Conservation (phyloP, 2,329 filamentous ascomycete species). For the Thielaviopsis euricoi region DNA sequence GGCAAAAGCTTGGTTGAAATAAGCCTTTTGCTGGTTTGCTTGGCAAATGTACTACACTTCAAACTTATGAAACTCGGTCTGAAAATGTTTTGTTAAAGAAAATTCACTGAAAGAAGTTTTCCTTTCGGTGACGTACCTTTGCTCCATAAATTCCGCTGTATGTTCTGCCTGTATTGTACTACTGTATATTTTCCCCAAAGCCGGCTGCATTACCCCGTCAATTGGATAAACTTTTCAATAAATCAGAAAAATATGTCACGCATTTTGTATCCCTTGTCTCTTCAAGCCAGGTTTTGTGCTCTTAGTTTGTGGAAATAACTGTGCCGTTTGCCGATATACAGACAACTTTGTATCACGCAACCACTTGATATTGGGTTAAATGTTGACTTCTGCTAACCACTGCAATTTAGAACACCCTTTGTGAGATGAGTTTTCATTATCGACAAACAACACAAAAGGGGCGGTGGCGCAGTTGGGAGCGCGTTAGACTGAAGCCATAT, state of each 20-base stretch:
- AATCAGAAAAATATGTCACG: not conserved
- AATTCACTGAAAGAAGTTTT: too few species aligned
- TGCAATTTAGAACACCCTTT: not conserved
- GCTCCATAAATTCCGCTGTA: too few species aligned
- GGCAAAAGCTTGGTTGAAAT: not conserved
- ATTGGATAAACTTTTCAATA: too few species aligned
- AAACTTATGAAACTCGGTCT: too few species aligned
- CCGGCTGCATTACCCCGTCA: too few species aligned
- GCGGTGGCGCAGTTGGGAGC: conserved; percentile 7
- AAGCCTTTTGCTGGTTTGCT: not conserved
- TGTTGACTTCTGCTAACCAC: not conserved
- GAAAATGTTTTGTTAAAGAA: too few species aligned
- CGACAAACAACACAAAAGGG: not conserved
- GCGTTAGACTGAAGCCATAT: conserved; percentile 5
- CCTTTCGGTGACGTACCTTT: too few species aligned
- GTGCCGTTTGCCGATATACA: not conserved
- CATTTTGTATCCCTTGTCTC: not conserved
- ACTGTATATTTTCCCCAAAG: too few species aligned
- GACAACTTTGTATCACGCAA: too few species aligned
- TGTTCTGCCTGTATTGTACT: too few species aligned
- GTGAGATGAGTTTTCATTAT: too few species aligned
- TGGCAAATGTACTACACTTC: not conserved
- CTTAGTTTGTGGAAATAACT: not conserved
- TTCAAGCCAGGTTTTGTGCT: not conserved
- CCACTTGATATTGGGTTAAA: too few species aligned